Evolutionary conservation across 352 stramenopile genomes (phyloP).

Genomic region (Pythium vanterpoolii): DNA sequence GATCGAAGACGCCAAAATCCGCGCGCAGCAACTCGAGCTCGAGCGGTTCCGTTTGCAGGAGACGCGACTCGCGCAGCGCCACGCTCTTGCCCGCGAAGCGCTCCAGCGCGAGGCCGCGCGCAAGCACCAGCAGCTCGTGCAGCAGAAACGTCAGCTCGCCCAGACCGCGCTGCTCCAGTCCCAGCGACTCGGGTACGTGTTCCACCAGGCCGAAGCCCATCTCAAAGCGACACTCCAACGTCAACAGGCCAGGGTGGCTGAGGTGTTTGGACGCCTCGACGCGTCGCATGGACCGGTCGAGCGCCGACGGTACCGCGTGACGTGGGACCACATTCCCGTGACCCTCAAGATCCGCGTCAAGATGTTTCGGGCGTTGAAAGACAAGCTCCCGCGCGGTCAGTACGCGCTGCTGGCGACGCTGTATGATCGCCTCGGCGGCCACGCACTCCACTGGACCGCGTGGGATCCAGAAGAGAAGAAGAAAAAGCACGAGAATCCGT

Average conservation of each 20-base stretch:
- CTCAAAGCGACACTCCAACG: slow-evolving; percentile 47
- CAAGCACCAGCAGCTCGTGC: slow-evolving; percentile 35
- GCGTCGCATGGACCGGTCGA: slow-evolving; percentile 36
- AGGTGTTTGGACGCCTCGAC: slow-evolving; percentile 55
- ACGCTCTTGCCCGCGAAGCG: slow-evolving; percentile 29
- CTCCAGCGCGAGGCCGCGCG: slow-evolving; percentile 40
- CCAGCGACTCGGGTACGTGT: slow-evolving; percentile 59
- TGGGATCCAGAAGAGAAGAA: slow-evolving; percentile 43
- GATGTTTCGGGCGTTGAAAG: slow-evolving; percentile 75
- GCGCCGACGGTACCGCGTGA: slow-evolving; percentile 55
- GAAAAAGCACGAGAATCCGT: too few species aligned
- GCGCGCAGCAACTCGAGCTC: slow-evolving; percentile 45
- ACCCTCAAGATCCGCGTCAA: slow-evolving; percentile 62
- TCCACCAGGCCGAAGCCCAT: slow-evolving; percentile 62
- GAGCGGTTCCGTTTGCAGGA: slow-evolving; percentile 50
- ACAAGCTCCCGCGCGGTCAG: slow-evolving; percentile 71
- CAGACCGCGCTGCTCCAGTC: slow-evolving; percentile 43
- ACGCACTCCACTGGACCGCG: slow-evolving; percentile 71
- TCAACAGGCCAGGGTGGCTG: slow-evolving; percentile 62
- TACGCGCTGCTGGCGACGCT: slow-evolving; percentile 85
- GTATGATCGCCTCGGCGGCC: slow-evolving; percentile 82
- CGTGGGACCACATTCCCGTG: slow-evolving; percentile 72
- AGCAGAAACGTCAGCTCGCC: slow-evolving; percentile 43
- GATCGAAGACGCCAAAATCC: slow-evolving; percentile 51
- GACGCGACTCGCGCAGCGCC: slow-evolving; percentile 38